Evolutionary conservation across 441 rosid genomes (phyloP).

Genomic region (Adansonia madagascariensis): DNA sequence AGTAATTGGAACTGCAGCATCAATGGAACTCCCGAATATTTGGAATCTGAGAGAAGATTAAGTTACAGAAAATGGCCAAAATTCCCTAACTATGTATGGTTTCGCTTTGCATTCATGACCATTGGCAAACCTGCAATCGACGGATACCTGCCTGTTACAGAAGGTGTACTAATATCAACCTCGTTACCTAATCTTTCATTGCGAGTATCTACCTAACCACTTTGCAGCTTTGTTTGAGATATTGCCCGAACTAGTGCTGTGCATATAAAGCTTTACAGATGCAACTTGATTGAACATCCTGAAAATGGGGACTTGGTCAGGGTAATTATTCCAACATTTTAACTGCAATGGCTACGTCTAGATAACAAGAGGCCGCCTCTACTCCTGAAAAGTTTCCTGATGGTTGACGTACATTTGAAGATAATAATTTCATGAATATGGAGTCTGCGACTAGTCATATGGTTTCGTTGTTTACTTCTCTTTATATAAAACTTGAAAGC

Average conservation of each 20-base stretch:
- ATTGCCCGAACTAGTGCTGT: slow-evolving; percentile 17
- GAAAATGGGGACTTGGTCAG: too few relatives aligned
- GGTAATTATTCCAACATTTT: too few relatives aligned
- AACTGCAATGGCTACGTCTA: too few relatives aligned
- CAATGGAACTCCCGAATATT: slow-evolving; percentile 70
- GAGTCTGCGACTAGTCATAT: too few relatives aligned
- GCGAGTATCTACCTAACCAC: not conserved
- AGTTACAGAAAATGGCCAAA: slow-evolving; percentile 60
- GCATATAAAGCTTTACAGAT: not conserved
- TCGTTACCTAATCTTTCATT: not conserved
- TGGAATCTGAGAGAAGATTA: slow-evolving; percentile 83
- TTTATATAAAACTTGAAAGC: too few relatives aligned
- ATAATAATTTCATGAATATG: too few relatives aligned
- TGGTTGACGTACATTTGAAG: too few relatives aligned
- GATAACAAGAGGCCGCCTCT: too few relatives aligned
- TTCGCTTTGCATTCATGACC: slow-evolving; percentile 76
- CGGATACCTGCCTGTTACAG: slow-evolving; percentile 78
- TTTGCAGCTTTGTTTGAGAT: too few relatives aligned
- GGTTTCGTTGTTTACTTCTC: too few relatives aligned
- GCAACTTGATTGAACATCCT: too few relatives aligned
- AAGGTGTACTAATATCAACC: slow-evolving; percentile 42
- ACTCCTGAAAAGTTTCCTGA: too few relatives aligned
- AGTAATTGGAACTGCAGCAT: slow-evolving; percentile 86
- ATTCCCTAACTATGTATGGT: slow-evolving; percentile 49
- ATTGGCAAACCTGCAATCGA: slow-evolving; percentile 72